Percentiles rank a stretch among this genome's conserved stretches.
Evolutionary conservation across 1,284 basidiomycete genomes (phyloP).

Genomic region (Heterobasidion irregulare): DNA sequence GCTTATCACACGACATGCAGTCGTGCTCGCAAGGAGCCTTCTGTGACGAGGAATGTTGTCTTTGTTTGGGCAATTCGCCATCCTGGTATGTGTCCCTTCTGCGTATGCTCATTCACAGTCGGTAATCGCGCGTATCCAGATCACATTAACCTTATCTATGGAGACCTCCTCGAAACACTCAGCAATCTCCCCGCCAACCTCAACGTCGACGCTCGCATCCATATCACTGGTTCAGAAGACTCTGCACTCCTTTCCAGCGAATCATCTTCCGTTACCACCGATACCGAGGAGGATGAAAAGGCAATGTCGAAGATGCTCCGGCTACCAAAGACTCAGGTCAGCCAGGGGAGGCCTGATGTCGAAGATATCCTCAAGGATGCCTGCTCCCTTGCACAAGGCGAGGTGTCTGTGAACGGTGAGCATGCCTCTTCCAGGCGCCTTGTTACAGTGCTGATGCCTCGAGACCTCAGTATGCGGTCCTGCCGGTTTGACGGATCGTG

Average conservation of each 20-base stretch:
- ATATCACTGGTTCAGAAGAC: constrained; percentile 17
- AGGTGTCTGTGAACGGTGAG: constrained; percentile 24
- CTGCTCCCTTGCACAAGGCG: constrained; percentile 14
- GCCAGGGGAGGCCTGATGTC: constrained; percentile 21
- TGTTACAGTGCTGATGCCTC: not conserved
- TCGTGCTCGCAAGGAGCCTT: constrained; percentile 13
- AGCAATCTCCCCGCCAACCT: constrained; percentile 16
- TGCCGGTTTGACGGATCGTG: constrained; percentile 26
- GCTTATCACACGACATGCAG: constrained; percentile 13
- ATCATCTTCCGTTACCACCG: constrained; percentile 10
- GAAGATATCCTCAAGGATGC: constrained; percentile 16
- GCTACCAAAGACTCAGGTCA: constrained; percentile 7
- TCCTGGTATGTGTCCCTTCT: constrained; percentile 16
- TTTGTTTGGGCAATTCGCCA: constrained; percentile 33
- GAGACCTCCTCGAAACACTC: constrained; percentile 18
- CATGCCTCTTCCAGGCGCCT: not conserved
- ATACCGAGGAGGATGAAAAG: constrained; percentile 2
- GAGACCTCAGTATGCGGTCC: constrained; percentile 37
- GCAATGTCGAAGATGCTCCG: constrained; percentile 19
- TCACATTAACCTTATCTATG: constrained; percentile 26
- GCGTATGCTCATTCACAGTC: not conserved
- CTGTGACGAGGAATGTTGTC: constrained; percentile 20
- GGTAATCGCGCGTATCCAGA: constrained; percentile 9
- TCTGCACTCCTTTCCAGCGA: constrained; percentile 7
- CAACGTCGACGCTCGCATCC: constrained; percentile 23